phyloP scores from a whole-genome alignment of 352 stramenopile species.

The Globisporangium parvum region DNA sequence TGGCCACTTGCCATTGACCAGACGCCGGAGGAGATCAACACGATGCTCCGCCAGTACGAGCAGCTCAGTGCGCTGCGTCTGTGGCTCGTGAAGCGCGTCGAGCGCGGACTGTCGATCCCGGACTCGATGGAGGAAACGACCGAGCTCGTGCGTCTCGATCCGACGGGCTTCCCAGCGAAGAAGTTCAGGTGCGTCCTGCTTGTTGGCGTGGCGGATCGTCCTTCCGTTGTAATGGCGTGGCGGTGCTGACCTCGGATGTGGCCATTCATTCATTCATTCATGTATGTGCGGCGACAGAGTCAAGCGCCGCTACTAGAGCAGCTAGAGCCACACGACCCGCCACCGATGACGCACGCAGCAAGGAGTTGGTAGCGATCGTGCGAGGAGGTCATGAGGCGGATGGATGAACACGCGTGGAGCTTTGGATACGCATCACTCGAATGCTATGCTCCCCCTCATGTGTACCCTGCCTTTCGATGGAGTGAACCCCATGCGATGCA shows the following conservation, averaged over 20 bases:
- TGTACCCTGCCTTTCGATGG: too few relatives aligned
- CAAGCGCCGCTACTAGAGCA: conserved; percentile 62
- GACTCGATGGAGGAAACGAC: conserved; percentile 75
- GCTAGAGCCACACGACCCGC: not conserved
- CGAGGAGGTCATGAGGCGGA: too few relatives aligned
- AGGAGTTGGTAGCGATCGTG: too few relatives aligned
- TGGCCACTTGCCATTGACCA: conserved; percentile 13
- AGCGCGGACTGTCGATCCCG: conserved; percentile 64
- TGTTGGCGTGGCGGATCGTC: too few relatives aligned
- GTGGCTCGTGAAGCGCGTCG: conserved; percentile 79
- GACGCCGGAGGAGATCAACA: conserved; percentile 83
- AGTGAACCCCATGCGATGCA: too few relatives aligned
- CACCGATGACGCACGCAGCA: too few relatives aligned
- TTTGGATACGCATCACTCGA: too few relatives aligned
- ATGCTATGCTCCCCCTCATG: too few relatives aligned
- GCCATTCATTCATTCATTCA: not conserved
- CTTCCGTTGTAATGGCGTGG: not conserved
- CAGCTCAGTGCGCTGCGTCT: conserved; percentile 65
- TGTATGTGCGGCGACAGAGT: conserved; percentile 21
- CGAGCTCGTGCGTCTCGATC: conserved; percentile 73
- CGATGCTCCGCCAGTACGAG: conserved; percentile 81
- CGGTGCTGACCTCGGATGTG: not conserved
- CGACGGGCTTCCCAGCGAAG: conserved; percentile 79
- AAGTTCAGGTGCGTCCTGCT: conserved; percentile 56
- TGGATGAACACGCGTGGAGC: too few relatives aligned